phyloP scores from a whole-genome alignment of 345 rosid species.

The Noccaea caerulescens region DNA sequence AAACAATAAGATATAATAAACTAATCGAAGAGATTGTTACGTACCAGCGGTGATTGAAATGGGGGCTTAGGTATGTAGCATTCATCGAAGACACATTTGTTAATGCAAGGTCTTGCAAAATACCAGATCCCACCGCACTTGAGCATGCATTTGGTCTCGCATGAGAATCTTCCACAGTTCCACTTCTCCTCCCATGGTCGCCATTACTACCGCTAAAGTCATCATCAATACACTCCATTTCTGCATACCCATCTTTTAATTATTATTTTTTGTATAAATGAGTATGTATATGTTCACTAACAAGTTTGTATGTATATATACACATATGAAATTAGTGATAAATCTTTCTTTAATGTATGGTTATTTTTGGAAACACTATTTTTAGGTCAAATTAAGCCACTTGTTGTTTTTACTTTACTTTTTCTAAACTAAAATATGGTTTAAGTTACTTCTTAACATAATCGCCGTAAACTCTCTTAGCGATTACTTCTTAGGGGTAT shows the following conservation, averaged over 20 bases:
- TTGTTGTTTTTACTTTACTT: too few species aligned
- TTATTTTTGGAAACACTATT: too few species aligned
- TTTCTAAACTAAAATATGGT: too few species aligned
- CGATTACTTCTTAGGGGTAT: too few species aligned
- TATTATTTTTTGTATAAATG: too few species aligned
- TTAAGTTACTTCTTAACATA: too few species aligned
- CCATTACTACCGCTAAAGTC: neutral
- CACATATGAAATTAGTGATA: too few species aligned
- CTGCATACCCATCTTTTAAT: neutral
- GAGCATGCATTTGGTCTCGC: neutral
- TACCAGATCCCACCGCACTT: neutral
- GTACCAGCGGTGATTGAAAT: neutral
- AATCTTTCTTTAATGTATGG: too few species aligned
- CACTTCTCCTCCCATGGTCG: neutral
- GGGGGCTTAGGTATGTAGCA: neutral
- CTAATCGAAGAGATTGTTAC: neutral
- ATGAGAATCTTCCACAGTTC: neutral
- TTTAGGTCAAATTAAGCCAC: too few species aligned
- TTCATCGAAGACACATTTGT: neutral
- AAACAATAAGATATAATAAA: neutral
- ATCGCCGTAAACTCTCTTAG: too few species aligned
- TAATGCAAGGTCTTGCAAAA: neutral
- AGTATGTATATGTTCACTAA: too few species aligned
- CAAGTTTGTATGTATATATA: too few species aligned
- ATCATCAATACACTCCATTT: neutral